Base-by-base conservation (phyloP, 2,329 filamentous ascomycete genomes). In the Onygenales sp. region DNA sequence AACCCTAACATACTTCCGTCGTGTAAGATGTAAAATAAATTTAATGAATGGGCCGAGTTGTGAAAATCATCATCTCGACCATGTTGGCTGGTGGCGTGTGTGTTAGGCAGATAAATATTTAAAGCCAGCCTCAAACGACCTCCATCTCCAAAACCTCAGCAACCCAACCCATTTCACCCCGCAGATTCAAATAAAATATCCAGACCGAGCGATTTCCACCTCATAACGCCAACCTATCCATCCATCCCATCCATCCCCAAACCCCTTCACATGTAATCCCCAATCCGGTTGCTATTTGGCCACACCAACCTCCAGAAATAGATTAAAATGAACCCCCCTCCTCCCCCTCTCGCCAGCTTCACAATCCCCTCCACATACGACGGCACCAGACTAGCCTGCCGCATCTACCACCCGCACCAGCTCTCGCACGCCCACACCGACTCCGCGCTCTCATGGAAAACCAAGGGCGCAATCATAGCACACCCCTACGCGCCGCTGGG, bases 401-500 rank as follows among this genome's bases (percentile, higher is more conserved):
- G 92, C 54, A 72, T 97, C 55, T 94, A 93, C 69, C 85, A 93
- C 61, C 85, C 86, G 61, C 43, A 54, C 42, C 36, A 57, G 62
- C 43, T 56, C 42, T 35, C 57, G 63, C 55, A 27, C 52, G 43
- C 55, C 55, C 64, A 14, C 11, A 27, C 31, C 17, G 43, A 44
- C 11, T 38, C 31, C 8, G 43, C 17, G 7, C 43, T 42, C 31
- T 53, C 51, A 6, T 73, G 68, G 69, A 64, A 55, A 46, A 73
- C 67, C 55, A 75, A 69, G 56, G 81, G 77, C 3, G 83, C 83
- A 0, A 75, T 95, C 3, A 73, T 97, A 41, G 91, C 91, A 10
- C 93, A 97, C 68, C 92, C 93, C 0, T 97, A 97, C 66, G 89
- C 89, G 36, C 85, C 89, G 0, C 74, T 97, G 50, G 93, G 93